phyloP scores from a whole-genome alignment of 2,329 filamentous ascomycete species.

The Pseudogymnoascus sp. region DNA sequence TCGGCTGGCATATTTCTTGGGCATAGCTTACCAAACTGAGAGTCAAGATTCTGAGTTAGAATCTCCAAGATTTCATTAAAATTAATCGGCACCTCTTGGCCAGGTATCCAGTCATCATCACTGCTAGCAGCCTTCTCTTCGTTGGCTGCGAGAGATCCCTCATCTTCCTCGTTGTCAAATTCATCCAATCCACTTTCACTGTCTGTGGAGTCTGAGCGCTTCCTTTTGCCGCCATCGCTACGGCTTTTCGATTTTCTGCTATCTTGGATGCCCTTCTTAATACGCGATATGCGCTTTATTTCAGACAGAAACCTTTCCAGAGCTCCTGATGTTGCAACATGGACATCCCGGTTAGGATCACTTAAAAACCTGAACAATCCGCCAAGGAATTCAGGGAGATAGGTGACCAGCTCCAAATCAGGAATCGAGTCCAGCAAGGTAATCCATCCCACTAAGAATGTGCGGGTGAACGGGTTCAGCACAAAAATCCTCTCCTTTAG shows the following conservation, averaged over 20 bases:
- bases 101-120: slow-evolving; percentile 93
- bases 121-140: slow-evolving; percentile 53
- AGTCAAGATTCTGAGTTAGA: slow-evolving; percentile 78
- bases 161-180: slow-evolving; percentile 48
- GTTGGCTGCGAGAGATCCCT: slow-evolving; percentile 49
- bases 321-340: slow-evolving; percentile 81
- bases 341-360: slow-evolving; percentile 87
- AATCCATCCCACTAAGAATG: slow-evolving; percentile 94
- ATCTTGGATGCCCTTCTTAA: slow-evolving; percentile 87
- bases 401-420: slow-evolving; percentile 88
- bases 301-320: slow-evolving; percentile 86
- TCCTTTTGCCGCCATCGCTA: slow-evolving; percentile 56
- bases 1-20: neutral
- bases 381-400: slow-evolving; percentile 82
- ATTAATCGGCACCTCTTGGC: slow-evolving; percentile 92
- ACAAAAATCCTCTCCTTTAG: slow-evolving; percentile 92
- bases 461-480: slow-evolving; percentile 87
- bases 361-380: slow-evolving; percentile 88
- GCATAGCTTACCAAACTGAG: slow-evolving; percentile 56
- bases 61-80: slow-evolving; percentile 89
- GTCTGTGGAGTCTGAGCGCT: slow-evolving; percentile 62
- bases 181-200: slow-evolving; percentile 45
- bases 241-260: slow-evolving; percentile 58
- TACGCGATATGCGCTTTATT: slow-evolving; percentile 86
- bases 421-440: slow-evolving; percentile 92